Percentiles rank a stretch among this genome's conserved stretches.
Conservation (phyloP, 2,329 filamentous ascomycete genomes). For the Cladobotryum protrusum region DNA sequence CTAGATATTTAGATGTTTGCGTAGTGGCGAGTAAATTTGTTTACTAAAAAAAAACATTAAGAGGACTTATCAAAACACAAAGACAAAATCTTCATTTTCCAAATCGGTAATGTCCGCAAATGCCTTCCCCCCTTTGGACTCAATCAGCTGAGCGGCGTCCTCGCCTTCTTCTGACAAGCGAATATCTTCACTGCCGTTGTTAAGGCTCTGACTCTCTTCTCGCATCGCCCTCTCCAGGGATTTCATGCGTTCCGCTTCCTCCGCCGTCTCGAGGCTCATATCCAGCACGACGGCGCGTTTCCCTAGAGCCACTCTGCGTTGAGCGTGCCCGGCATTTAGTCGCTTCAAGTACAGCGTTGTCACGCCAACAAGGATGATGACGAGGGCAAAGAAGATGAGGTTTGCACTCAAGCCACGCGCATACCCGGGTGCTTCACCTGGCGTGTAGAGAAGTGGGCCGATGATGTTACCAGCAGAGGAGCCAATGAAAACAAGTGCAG, state of each 20-base stretch:
- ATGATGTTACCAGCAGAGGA: conserved; percentile 61
- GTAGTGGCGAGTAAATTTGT: too few relatives aligned
- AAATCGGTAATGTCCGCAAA: conserved; percentile 51
- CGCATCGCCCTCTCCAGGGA: conserved; percentile 19
- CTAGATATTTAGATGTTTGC: too few relatives aligned
- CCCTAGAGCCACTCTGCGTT: conserved; percentile 48
- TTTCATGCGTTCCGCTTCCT: conserved; percentile 34
- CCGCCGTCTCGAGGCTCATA: conserved; percentile 48
- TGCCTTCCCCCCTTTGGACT: conserved; percentile 19
- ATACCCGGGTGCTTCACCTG: conserved; percentile 35
- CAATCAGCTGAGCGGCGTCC: conserved; percentile 8
- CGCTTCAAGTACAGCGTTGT: conserved; percentile 42
- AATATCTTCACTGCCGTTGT: conserved; percentile 7
- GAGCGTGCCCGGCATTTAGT: conserved; percentile 50
- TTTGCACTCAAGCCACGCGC: conserved; percentile 52
- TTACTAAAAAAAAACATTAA: background rate
- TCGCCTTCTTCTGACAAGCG: conserved; percentile 13
- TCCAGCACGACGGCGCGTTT: conserved; percentile 55
- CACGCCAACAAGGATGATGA: conserved; percentile 44
- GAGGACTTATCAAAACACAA: conserved; percentile 35
- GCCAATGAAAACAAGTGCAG: conserved; percentile 58
- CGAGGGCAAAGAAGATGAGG: conserved; percentile 52
- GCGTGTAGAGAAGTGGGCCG: conserved; percentile 58
- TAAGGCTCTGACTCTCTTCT: conserved; percentile 9
- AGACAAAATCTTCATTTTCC: conserved; percentile 59